These are phyloP conservation scores for Phalaenopsis aphrodite DNA, from an alignment of 106 monocot genomes.

Conservation along the genomic window DNA sequence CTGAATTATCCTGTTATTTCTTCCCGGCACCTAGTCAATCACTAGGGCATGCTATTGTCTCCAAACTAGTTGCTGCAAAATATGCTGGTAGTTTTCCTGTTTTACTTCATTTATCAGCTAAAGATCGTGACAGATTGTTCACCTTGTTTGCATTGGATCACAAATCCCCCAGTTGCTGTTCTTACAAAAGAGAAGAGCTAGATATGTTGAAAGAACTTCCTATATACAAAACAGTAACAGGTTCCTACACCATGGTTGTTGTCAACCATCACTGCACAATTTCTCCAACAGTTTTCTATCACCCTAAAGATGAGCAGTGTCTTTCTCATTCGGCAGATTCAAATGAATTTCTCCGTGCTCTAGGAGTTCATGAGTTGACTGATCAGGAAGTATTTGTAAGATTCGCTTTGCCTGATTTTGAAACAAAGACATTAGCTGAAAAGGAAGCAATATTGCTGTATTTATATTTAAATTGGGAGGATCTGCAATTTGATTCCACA, in stretches of 20 bases:
- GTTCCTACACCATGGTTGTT: slow-evolving; percentile 50
- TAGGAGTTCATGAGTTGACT: slow-evolving; percentile 59
- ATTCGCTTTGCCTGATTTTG: slow-evolving; percentile 91
- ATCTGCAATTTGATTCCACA: slow-evolving; percentile 55
- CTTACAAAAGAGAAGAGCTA: slow-evolving; percentile 75
- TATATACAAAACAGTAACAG: slow-evolving; percentile 73
- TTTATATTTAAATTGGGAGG: slow-evolving; percentile 73
- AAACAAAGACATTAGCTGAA: slow-evolving; percentile 56
- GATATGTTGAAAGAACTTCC: slow-evolving; percentile 68
- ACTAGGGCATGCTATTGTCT: slow-evolving; percentile 52
- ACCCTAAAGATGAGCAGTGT: slow-evolving; percentile 56
- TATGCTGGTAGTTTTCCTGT: slow-evolving; percentile 46
- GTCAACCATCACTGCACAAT: slow-evolving; percentile 53
- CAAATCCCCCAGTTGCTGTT: slow-evolving; percentile 22
- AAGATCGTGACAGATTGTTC: slow-evolving; percentile 76
- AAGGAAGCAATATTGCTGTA: slow-evolving; percentile 72
- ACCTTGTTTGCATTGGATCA: slow-evolving; percentile 59
- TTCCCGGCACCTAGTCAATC: slow-evolving; percentile 49
- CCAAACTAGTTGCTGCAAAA: slow-evolving; percentile 65
- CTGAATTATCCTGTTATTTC: slow-evolving; percentile 30
- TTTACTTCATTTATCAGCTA: slow-evolving; percentile 50
- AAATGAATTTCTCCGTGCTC: slow-evolving; percentile 48
- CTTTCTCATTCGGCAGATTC: slow-evolving; percentile 42
- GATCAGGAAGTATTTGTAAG: slow-evolving; percentile 73
- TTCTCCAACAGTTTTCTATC: slow-evolving; percentile 72